A percentile compares a stretch with the other conserved stretches of the same genome.
Evolutionary conservation across 2,329 filamentous ascomycete species (phyloP).

Genomic region (Botrytis fabae): DNA sequence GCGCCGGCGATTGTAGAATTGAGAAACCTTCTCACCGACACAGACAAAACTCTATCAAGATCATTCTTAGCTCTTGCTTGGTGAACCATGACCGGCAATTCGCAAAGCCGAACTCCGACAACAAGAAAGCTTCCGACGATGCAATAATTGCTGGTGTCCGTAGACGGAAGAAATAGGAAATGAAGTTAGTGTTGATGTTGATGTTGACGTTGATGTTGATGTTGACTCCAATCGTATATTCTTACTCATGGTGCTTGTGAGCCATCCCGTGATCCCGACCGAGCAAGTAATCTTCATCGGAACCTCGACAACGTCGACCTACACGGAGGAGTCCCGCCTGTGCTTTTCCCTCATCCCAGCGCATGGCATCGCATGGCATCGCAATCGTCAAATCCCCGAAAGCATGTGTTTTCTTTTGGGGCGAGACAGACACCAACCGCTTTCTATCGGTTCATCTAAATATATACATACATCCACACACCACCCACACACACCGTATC

Average conservation of each 20-base stretch:
- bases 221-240: not conserved
- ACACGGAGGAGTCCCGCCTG: not conserved
- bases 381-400: not conserved
- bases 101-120: not conserved
- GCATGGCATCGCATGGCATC: not conserved
- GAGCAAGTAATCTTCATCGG: not conserved
- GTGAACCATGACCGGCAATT: not conserved
- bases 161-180: not conserved
- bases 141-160: not conserved
- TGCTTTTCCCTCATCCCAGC: not conserved
- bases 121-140: not conserved
- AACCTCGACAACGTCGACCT: not conserved
- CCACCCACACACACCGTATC: not conserved
- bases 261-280: no score
- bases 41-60: not conserved
- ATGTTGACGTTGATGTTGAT: not conserved
- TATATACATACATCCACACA: not conserved
- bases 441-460: not conserved
- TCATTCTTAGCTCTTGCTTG: not conserved
- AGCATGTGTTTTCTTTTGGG: not conserved
- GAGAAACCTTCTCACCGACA: not conserved
- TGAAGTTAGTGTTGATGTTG: not conserved
- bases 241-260: no score
- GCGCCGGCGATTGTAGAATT: not conserved
- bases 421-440: not conserved